Percentiles rank a stretch among this genome's conserved stretches.
These are phyloP conservation scores for Puccinia polysora DNA, from an alignment of 1,284 basidiomycete species.

Conservation along the genomic window DNA sequence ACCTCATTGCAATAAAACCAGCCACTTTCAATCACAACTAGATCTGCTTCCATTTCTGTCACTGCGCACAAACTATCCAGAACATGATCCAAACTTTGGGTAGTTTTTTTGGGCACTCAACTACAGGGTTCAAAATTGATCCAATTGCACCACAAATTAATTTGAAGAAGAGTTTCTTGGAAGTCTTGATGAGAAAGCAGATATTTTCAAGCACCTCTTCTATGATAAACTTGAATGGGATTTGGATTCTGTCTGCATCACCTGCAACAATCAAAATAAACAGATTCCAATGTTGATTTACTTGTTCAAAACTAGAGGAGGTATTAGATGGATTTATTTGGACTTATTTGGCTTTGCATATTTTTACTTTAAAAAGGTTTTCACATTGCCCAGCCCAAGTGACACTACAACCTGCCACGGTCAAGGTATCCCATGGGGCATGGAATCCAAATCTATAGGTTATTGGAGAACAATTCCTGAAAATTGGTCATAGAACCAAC, in stretches of 20 bases:
- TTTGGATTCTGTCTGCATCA: conserved; percentile 66
- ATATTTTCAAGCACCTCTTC: conserved; percentile 54
- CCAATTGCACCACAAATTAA: conserved; percentile 52
- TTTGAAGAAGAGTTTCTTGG: conserved; percentile 55
- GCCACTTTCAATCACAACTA: too few species aligned
- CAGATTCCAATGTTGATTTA: conserved; percentile 50
- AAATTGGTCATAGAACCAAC: too few species aligned
- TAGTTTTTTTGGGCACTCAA: conserved; percentile 51
- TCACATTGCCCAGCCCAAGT: conserved; percentile 63
- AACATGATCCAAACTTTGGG: conserved; percentile 63
- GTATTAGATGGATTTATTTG: conserved; percentile 40
- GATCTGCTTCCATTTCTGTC: too few species aligned
- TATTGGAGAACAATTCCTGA: conserved; percentile 30
- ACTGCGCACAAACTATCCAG: conserved; percentile 60
- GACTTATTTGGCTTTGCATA: conserved; percentile 59
- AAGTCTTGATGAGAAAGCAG: conserved; percentile 54
- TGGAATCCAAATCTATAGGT: conserved; percentile 47
- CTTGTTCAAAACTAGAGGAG: conserved; percentile 40
- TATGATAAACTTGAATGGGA: conserved; percentile 73
- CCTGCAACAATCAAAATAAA: conserved; percentile 57
- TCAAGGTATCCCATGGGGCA: conserved; percentile 52
- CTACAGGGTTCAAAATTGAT: conserved; percentile 49
- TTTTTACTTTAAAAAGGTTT: conserved; percentile 66
- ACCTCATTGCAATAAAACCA: too few species aligned
- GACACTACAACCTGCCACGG: conserved; percentile 56